Percentiles rank a stretch among this genome's conserved stretches.
phyloP scores from a whole-genome alignment of 108 stramenopile species.

The Skeletonema tropicum region DNA sequence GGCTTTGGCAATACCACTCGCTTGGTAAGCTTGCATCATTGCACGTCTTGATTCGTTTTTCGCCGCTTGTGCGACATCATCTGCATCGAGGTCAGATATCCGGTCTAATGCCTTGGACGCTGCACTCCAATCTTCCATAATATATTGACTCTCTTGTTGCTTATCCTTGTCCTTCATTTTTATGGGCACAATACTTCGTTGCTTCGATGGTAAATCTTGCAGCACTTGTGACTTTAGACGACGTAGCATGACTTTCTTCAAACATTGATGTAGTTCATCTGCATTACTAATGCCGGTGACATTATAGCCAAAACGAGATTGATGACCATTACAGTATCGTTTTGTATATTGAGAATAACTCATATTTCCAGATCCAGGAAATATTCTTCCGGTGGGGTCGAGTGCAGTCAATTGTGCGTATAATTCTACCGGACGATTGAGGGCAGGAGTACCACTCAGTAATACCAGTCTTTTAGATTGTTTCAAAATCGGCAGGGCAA shows the following conservation, averaged over 20 bases:
- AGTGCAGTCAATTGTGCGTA: slow-evolving; percentile 83
- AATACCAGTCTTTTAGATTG: slow-evolving; percentile 70
- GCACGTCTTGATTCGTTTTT: slow-evolving; percentile 63
- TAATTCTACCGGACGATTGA: slow-evolving; percentile 90
- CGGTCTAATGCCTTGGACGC: slow-evolving; percentile 51
- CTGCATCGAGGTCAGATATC: slow-evolving; percentile 41
- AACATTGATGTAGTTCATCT: slow-evolving; percentile 76
- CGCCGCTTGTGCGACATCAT: slow-evolving; percentile 55
- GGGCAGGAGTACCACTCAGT: slow-evolving; percentile 89
- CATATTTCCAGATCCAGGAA: slow-evolving; percentile 44
- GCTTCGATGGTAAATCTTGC: slow-evolving; percentile 85
- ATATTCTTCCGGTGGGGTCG: slow-evolving; percentile 57
- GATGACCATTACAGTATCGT: slow-evolving; percentile 77
- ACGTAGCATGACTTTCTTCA: slow-evolving; percentile 85
- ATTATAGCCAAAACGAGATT: slow-evolving; percentile 77
- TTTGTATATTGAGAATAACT: slow-evolving; percentile 69
- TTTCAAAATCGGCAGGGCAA: slow-evolving; percentile 74
- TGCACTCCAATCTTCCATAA: slow-evolving; percentile 48
- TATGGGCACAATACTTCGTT: slow-evolving; percentile 72
- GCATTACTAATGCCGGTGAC: slow-evolving; percentile 67
- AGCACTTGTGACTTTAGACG: slow-evolving; percentile 87
- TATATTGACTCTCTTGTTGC: slow-evolving; percentile 40
- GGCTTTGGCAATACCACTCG: slow-evolving; percentile 83
- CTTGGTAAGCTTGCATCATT: slow-evolving; percentile 86
- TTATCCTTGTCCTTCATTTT: slow-evolving; percentile 41